These are phyloP conservation scores for Telfairia occidentalis DNA, from an alignment of 331 rosid species.

Conservation along the genomic window DNA sequence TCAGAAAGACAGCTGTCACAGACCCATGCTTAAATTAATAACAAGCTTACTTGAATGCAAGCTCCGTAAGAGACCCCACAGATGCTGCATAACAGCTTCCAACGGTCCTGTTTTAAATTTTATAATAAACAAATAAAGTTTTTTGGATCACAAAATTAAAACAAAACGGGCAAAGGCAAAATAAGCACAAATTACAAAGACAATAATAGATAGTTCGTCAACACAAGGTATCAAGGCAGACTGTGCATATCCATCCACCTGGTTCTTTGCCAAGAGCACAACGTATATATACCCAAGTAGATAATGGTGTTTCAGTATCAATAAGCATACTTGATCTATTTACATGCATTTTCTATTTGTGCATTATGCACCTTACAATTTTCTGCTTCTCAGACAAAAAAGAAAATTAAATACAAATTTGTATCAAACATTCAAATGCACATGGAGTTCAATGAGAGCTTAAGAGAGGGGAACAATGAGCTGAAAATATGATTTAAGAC, in stretches of 20 bases:
- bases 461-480: neutral
- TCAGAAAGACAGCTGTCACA: neutral
- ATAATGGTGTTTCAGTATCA: neutral
- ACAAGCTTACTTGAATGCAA: conserved; percentile 81
- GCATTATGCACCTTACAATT: neutral
- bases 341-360: neutral
- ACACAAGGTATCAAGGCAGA: neutral
- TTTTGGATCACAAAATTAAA: neutral
- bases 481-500: neutral
- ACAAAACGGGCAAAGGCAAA: neutral
- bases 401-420: neutral
- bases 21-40: conserved; percentile 12
- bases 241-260: neutral
- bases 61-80: conserved; percentile 97
- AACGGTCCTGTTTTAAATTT: conserved; percentile 71
- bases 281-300: neutral
- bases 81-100: conserved; percentile 95
- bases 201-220: neutral
- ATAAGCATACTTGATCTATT: neutral
- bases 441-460: neutral
- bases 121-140: neutral
- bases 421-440: neutral
- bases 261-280: neutral
- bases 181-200: neutral
- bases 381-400: neutral